A percentile compares a stretch with the other conserved stretches of the same genome.
These are phyloP conservation scores for Cytospora schulzeri DNA, from an alignment of 2,329 filamentous ascomycete species.

Conservation along the genomic window DNA sequence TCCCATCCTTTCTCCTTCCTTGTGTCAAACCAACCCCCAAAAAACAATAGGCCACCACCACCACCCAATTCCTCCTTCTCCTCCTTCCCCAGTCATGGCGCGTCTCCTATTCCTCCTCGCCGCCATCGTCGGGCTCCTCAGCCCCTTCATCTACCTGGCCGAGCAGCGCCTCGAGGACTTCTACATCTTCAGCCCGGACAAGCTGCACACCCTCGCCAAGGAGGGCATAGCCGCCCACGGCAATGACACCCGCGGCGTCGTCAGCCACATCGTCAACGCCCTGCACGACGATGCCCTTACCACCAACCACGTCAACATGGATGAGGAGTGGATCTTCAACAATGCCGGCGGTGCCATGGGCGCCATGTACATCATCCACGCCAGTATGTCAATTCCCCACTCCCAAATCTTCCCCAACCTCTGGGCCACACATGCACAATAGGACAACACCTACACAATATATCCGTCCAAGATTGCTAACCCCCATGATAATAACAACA, in stretches of 20 bases:
- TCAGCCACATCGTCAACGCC: constrained; percentile 70
- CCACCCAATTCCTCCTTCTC: not conserved
- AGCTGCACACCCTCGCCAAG: constrained; percentile 69
- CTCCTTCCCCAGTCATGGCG: constrained; percentile 20
- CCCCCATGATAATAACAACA: constrained; percentile 34
- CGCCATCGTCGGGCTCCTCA: constrained; percentile 56
- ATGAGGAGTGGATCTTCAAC: constrained; percentile 89
- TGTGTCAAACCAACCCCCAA: not conserved
- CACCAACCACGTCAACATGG: constrained; percentile 61
- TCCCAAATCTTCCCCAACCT: constrained; percentile 1
- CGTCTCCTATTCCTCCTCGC: constrained; percentile 53
- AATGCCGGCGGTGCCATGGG: constrained; percentile 92
- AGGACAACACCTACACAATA: too few species aligned
- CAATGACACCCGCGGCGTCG: constrained; percentile 72
- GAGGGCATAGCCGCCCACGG: constrained; percentile 69
- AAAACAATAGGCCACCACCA: too few species aligned
- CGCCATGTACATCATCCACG: constrained; percentile 87
- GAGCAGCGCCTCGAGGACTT: constrained; percentile 64
- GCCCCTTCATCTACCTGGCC: constrained; percentile 55
- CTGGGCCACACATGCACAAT: not conserved
- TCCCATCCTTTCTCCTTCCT: not conserved
- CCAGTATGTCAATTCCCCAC: constrained; percentile 58
- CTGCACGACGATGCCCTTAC: constrained; percentile 58
- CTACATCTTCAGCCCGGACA: constrained; percentile 73
- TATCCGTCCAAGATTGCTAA: too few species aligned